A percentile compares a stretch with the other conserved stretches of the same genome.
These are phyloP conservation scores for Crassisporium funariophilum DNA, from an alignment of 768 basidiomycete genomes.

Conservation along the genomic window DNA sequence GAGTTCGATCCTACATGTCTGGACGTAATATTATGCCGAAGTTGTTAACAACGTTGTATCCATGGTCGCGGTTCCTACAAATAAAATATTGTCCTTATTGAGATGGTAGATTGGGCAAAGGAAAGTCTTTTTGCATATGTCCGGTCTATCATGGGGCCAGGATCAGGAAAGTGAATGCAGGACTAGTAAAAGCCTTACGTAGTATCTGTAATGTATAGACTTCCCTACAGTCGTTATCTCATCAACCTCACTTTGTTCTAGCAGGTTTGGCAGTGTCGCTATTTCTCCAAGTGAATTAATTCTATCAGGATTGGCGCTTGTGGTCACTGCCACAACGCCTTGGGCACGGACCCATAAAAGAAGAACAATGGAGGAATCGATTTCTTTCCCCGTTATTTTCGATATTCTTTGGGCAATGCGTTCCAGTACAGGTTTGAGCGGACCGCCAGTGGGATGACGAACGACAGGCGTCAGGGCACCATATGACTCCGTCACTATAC, in stretches of 20 bases:
- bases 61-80: no score
- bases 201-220: slow-evolving; percentile 35
- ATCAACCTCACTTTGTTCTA: slow-evolving; percentile 32
- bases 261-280: slow-evolving; percentile 28
- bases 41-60: no score
- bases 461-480: slow-evolving; percentile 39
- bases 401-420: slow-evolving; percentile 33
- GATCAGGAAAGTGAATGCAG: neutral
- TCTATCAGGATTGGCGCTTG: slow-evolving; percentile 32
- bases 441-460: slow-evolving; percentile 38
- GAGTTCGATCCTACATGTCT: neutral
- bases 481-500: slow-evolving; percentile 40
- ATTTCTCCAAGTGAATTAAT: slow-evolving; percentile 33
- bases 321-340: slow-evolving; percentile 34
- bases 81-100: no score
- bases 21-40: no score
- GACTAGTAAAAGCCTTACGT: slow-evolving; percentile 22
- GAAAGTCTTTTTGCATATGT: slow-evolving; percentile 39
- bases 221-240: slow-evolving; percentile 38
- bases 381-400: slow-evolving; percentile 15
- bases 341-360: slow-evolving; percentile 36
- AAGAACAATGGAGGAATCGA: slow-evolving; percentile 28
- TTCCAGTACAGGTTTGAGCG: slow-evolving; percentile 39
- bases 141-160: slow-evolving; percentile 32
- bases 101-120: slow-evolving; percentile 35